These are phyloP conservation scores for Vitis cinerea DNA, from an alignment of 164 flowering plant species.

Conservation along the genomic window DNA sequence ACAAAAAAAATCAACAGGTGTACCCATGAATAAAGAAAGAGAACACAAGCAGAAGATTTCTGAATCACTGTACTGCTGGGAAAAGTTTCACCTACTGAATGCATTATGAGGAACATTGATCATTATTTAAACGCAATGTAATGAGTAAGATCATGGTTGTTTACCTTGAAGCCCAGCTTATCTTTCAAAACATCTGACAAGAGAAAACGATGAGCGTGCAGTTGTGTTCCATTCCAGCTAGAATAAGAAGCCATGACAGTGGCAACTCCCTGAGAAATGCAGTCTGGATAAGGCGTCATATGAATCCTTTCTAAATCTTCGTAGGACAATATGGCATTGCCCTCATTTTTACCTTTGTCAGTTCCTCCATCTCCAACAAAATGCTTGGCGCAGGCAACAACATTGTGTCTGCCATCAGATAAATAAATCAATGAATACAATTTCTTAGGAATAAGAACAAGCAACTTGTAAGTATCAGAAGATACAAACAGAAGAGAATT, in stretches of 20 bases:
- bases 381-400: slow-evolving; percentile 73
- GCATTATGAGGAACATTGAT: too few relatives aligned
- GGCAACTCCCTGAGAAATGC: slow-evolving; percentile 76
- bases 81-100: too few relatives aligned
- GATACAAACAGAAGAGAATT: not conserved
- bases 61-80: too few relatives aligned
- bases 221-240: slow-evolving; percentile 73
- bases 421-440: slow-evolving; percentile 3
- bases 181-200: slow-evolving; percentile 67
- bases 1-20: too few relatives aligned
- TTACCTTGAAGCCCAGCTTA: slow-evolving; percentile 80
- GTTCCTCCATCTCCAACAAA: slow-evolving; percentile 92
- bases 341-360: slow-evolving; percentile 70
- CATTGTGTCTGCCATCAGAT: slow-evolving; percentile 46
- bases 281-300: slow-evolving; percentile 74
- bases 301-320: slow-evolving; percentile 62
- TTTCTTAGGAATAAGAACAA: too few relatives aligned
- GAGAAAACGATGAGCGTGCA: slow-evolving; percentile 67
- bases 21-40: not conserved
- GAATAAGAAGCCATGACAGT: slow-evolving; percentile 87
- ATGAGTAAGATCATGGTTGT: not conserved
- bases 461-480: not conserved
- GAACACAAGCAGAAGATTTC: not conserved
- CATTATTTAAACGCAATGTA: too few relatives aligned
- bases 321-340: slow-evolving; percentile 54